phyloP scores from a whole-genome alignment of 345 rosid species.

The Arabis hirsuta region DNA sequence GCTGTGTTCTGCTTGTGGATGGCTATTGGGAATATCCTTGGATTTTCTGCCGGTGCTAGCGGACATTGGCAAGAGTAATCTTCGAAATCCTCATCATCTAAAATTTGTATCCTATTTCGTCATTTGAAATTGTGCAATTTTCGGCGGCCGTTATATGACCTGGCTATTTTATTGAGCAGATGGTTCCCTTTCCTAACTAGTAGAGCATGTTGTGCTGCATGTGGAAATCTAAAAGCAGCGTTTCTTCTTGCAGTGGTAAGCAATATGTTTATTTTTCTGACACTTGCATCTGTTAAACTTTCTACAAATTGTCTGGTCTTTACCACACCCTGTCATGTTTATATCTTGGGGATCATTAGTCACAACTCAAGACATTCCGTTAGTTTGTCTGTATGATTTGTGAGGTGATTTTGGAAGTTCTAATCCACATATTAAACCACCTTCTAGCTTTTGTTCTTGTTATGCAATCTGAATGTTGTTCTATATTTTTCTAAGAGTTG shows the following conservation, averaged over 20 bases:
- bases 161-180: conserved; percentile 51
- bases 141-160: conserved; percentile 25
- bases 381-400: conserved; percentile 3
- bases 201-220: conserved; percentile 95
- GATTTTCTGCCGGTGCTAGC: conserved; percentile 97
- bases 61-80: conserved; percentile 89
- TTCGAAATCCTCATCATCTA: conserved; percentile 22
- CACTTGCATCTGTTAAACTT: conserved; percentile 21
- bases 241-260: conserved; percentile 95
- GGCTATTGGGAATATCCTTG: conserved; percentile 95
- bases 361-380: not conserved
- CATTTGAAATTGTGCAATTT: conserved; percentile 31
- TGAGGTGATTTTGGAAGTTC: conserved; percentile 4
- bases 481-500: conserved; percentile 1
- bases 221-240: conserved; percentile 97
- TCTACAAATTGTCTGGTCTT: not conserved
- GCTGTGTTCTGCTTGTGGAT: conserved; percentile 97
- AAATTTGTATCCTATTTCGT: conserved; percentile 21
- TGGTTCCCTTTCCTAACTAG: conserved; percentile 96
- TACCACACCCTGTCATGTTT: conserved; percentile 16
- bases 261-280: conserved; percentile 29
- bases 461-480: conserved; percentile 6
- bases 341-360: conserved; percentile 18
- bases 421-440: not conserved
- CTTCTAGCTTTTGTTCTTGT: conserved; percentile 18